Conservation (phyloP, 805 yeast species). For the Wickerhamomyces sydowiorum region DNA sequence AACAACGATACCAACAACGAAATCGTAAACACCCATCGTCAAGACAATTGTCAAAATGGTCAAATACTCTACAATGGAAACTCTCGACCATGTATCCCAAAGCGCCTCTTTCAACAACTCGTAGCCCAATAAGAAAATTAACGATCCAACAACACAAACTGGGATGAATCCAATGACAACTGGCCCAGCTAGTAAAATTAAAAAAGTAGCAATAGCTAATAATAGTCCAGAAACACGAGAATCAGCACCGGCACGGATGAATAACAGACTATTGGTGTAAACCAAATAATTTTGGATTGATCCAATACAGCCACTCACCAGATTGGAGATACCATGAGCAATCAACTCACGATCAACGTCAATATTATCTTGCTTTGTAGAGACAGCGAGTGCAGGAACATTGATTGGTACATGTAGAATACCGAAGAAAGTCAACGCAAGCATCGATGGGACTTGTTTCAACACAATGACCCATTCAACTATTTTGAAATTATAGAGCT, state of each 20-base stretch:
- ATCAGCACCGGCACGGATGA: conserved; percentile 93
- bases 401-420: conserved; percentile 95
- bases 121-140: conserved; percentile 86
- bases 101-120: conserved; percentile 85
- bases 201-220: conserved; percentile 75
- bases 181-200: conserved; percentile 85
- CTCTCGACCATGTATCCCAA: conserved; percentile 75
- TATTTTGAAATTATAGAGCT: conserved; percentile 56
- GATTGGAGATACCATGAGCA: conserved; percentile 92
- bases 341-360: conserved; percentile 91
- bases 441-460: conserved; percentile 82
- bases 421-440: conserved; percentile 94
- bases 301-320: conserved; percentile 76
- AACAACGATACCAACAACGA: conserved; percentile 85
- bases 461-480: conserved; percentile 74
- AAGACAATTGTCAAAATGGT: conserved; percentile 85
- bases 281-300: conserved; percentile 93
- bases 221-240: conserved; percentile 84
- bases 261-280: conserved; percentile 87
- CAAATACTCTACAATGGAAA: conserved; percentile 70
- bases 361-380: conserved; percentile 72
- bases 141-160: conserved; percentile 90
- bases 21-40: conserved; percentile 94
- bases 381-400: conserved; percentile 94
- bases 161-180: conserved; percentile 92